phyloP scores from a whole-genome alignment of 257 asterid species.

The Apocynum venetum region DNA sequence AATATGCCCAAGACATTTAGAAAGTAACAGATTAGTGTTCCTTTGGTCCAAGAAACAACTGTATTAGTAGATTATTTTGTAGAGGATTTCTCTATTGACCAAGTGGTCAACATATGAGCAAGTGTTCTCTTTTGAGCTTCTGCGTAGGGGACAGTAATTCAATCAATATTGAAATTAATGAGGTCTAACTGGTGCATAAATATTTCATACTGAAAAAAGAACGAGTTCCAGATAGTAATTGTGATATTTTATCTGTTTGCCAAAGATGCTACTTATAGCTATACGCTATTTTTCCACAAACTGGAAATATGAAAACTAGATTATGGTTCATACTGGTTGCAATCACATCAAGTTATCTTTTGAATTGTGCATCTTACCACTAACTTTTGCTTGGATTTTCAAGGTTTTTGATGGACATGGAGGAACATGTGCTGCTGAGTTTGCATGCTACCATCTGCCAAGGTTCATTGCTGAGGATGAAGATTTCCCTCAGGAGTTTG shows the following conservation, averaged over 20 bases:
- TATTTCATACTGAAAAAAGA: neutral
- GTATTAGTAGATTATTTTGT: neutral
- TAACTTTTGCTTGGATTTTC: neutral
- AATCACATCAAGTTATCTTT: neutral
- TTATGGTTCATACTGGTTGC: neutral
- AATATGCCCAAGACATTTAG: neutral
- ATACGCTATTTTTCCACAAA: neutral
- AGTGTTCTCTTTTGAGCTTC: neutral
- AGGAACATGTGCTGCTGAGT: constrained; percentile 97
- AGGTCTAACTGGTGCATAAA: neutral
- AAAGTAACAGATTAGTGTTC: neutral
- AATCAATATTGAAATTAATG: neutral
- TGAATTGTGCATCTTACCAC: neutral
- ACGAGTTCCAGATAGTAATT: neutral
- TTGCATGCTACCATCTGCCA: constrained; percentile 81
- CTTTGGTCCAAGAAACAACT: neutral
- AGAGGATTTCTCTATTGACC: neutral
- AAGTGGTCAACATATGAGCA: neutral
- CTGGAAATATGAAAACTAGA: neutral
- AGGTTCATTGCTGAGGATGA: constrained; percentile 67
- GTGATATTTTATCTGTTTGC: neutral
- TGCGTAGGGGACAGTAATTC: neutral
- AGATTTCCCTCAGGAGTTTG: constrained; percentile 67
- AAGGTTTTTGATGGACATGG: constrained; percentile 99
- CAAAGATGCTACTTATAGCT: neutral